Percentiles rank a stretch among this genome's conserved stretches.
Conservation (phyloP, 768 basidiomycete genomes). For the Termitomyces sp. region DNA sequence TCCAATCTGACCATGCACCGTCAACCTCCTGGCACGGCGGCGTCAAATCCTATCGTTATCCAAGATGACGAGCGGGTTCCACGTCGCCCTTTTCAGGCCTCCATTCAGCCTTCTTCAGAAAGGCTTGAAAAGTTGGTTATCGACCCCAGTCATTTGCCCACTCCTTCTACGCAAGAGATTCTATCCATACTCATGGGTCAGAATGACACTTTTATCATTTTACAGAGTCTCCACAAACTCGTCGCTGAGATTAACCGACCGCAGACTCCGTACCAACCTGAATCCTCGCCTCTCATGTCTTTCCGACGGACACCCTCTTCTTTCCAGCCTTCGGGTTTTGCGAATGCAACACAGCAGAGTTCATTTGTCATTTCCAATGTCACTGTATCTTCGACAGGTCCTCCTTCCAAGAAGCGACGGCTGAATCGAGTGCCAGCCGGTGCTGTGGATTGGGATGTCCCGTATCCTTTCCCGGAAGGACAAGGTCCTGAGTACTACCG, state of each 20-base stretch:
- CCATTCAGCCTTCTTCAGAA: conserved; percentile 20
- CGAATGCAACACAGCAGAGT: not conserved
- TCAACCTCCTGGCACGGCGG: conserved; percentile 46
- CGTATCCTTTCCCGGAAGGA: conserved; percentile 70
- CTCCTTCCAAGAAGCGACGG: conserved; percentile 56
- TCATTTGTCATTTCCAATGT: not conserved
- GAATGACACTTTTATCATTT: conserved; percentile 63
- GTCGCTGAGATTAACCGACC: conserved; percentile 36
- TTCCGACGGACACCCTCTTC: conserved; percentile 13
- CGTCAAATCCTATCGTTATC: conserved; percentile 67
- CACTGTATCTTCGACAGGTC: conserved; percentile 9
- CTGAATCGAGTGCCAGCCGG: conserved; percentile 72
- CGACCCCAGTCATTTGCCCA: conserved; percentile 41
- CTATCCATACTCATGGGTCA: conserved; percentile 57
- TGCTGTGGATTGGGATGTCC: conserved; percentile 79
- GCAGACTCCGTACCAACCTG: not conserved
- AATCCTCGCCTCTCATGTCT: conserved; percentile 10
- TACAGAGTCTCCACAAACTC: conserved; percentile 60
- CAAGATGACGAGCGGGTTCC: conserved; percentile 50
- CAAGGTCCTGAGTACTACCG: conserved; percentile 70
- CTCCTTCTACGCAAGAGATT: conserved; percentile 56
- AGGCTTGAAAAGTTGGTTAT: conserved; percentile 33
- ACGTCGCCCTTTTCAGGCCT: conserved; percentile 19
- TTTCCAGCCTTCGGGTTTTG: conserved; percentile 5
- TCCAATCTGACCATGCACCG: conserved; percentile 41